Base-by-base conservation (phyloP, 352 stramenopile genomes). In the Pythium diclinum region DNA sequence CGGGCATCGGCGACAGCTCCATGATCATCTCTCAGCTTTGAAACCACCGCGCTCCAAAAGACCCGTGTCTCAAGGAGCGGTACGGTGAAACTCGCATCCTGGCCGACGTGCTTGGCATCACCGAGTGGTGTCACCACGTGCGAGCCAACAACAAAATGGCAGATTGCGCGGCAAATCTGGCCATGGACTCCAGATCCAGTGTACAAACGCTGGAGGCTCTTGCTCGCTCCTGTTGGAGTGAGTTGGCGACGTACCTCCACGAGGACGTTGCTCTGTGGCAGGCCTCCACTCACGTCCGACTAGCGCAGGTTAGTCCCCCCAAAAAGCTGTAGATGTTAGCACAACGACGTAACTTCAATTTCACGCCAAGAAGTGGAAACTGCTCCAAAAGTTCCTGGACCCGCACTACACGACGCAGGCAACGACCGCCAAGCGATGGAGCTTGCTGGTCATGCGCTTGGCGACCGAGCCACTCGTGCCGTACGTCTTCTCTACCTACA, bases 351-450 rank as follows among this genome's bases (percentile, higher is more conserved):
- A 28, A 28, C 25, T 28, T 28, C 25, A 28, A 0, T 28, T 28
- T 28, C 25, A 28, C n/a, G n/a, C n/a, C n/a, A n/a, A n/a, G n/a
- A n/a, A n/a, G n/a, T n/a, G n/a, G n/a, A n/a, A n/a, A n/a, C n/a
- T n/a, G n/a, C n/a, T n/a, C n/a, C n/a, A 82, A 13, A 79, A 51
- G 13, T 68, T 71, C 40, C 69, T 56, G 25, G 78, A 87, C 58
- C 78, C 78, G n/a, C 60, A 62, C 11, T 86, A 74, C 60, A 47
- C 46, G 38, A 67, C 71, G 13, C 75, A 81, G 34, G 64, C 61
- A 8, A 60, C 72, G 36, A 49, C 71, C 23, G 59, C 75, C n/a
- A 53, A 65, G 11, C 67, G 81, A 21, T 79, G 76, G 64, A 71
- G 71, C 8, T 51, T 81, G 23, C 46, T 83, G 46, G 62, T 66